phyloP scores from a whole-genome alignment of 768 basidiomycete genomes.

The Leccinum variicolor region DNA sequence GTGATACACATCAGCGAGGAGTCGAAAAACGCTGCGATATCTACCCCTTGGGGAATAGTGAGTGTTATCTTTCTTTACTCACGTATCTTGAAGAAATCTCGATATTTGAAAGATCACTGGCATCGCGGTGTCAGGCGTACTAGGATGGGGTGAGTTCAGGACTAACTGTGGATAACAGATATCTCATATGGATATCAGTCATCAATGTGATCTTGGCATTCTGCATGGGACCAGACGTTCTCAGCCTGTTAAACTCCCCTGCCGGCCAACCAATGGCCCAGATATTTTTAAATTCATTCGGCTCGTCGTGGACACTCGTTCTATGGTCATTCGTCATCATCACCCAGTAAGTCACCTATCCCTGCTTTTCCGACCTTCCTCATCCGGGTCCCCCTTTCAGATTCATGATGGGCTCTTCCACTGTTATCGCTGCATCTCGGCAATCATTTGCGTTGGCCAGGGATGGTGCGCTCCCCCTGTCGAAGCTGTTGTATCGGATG shows the following conservation, averaged over 20 bases:
- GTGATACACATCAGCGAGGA: constrained; percentile 53
- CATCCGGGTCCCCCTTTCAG: constrained; percentile 20
- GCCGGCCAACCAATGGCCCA: constrained; percentile 38
- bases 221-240: constrained; percentile 51
- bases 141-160: constrained; percentile 39
- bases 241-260: constrained; percentile 31
- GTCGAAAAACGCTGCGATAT: constrained; percentile 48
- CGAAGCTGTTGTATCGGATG: constrained; percentile 46
- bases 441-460: constrained; percentile 55
- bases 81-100: background rate
- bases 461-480: constrained; percentile 59
- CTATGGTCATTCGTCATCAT: constrained; percentile 53
- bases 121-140: constrained; percentile 41
- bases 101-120: constrained; percentile 24
- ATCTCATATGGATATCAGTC: constrained; percentile 24
- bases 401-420: constrained; percentile 43
- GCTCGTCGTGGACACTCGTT: constrained; percentile 39
- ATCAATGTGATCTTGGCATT: constrained; percentile 52
- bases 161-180: background rate
- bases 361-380: background rate
- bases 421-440: constrained; percentile 47
- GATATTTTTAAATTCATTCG: constrained; percentile 39
- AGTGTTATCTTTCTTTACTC: constrained; percentile 1
- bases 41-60: constrained; percentile 57
- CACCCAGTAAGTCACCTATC: constrained; percentile 33